Conservation (phyloP, 2,329 filamentous ascomycete species). For the Colletotrichum limetticola region DNA sequence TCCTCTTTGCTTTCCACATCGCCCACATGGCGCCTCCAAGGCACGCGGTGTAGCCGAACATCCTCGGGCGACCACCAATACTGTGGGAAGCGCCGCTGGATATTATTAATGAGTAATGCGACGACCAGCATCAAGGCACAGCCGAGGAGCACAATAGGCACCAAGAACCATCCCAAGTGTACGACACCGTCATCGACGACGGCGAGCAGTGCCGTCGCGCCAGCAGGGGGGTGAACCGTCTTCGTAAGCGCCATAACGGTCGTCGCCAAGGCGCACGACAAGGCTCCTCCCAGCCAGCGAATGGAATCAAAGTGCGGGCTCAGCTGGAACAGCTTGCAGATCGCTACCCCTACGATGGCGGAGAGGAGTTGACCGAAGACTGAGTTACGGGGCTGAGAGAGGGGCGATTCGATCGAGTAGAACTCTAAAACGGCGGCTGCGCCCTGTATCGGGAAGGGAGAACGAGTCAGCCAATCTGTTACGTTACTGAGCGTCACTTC, state of each 20-base stretch:
- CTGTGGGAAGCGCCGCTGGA: constrained; percentile 72
- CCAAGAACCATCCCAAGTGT: constrained; percentile 73
- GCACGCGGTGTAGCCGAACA: constrained; percentile 2
- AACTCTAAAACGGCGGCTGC: constrained; percentile 82
- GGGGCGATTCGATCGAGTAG: constrained; percentile 75
- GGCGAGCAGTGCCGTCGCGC: constrained; percentile 77
- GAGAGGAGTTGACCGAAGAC: constrained; percentile 75
- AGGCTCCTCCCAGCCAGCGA: constrained; percentile 72
- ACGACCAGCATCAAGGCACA: constrained; percentile 69
- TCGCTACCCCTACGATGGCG: constrained; percentile 67
- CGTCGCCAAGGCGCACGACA: constrained; percentile 73
- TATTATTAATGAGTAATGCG: constrained; percentile 75
- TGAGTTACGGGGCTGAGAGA: constrained; percentile 78
- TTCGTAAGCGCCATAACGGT: constrained; percentile 76
- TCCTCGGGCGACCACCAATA: constrained; percentile 75
- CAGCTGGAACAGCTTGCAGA: constrained; percentile 74
- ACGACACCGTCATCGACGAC: constrained; percentile 66
- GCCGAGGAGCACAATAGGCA: constrained; percentile 72
- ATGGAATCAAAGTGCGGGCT: constrained; percentile 58
- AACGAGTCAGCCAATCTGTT: constrained; percentile 4
- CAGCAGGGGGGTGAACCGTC: constrained; percentile 79
- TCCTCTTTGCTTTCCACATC: constrained; percentile 12
- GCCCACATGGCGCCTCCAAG: constrained; percentile 4
- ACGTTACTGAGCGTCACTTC: not conserved
- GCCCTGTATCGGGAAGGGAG: constrained; percentile 57